Evolutionary conservation across 306 rosid species (phyloP).

Genomic region (Herpetospermum pedunculosum): DNA sequence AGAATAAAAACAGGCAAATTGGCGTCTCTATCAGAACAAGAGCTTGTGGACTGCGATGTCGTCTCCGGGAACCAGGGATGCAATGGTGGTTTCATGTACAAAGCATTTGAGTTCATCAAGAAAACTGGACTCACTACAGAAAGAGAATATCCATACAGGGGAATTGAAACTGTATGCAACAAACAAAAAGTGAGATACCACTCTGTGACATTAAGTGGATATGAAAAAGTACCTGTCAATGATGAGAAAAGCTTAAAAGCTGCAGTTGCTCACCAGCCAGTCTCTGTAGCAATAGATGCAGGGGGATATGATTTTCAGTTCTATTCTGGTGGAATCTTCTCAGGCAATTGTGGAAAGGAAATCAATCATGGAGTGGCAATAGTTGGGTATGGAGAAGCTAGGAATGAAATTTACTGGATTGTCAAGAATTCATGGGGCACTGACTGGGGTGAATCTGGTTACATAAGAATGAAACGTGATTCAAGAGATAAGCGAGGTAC

Average conservation of each 20-base stretch:
- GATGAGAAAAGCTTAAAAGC: constrained; percentile 37
- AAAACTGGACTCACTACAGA: constrained; percentile 28
- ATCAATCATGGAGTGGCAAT: constrained; percentile 58
- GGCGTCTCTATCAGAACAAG: constrained; percentile 51
- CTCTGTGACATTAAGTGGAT: constrained; percentile 29
- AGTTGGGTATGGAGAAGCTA: constrained; percentile 55
- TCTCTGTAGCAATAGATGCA: constrained; percentile 53
- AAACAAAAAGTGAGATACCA: constrained; percentile 7
- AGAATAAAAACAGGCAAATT: constrained; percentile 53
- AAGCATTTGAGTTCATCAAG: constrained; percentile 40
- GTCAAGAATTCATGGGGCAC: constrained; percentile 70
- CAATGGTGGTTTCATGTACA: constrained; percentile 52
- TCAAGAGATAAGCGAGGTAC: constrained; percentile 21
- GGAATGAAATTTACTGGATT: constrained; percentile 41
- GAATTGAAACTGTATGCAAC: constrained; percentile 25
- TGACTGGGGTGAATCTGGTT: constrained; percentile 73
- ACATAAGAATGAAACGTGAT: constrained; percentile 31
- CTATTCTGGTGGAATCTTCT: constrained; percentile 45
- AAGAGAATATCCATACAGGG: constrained; percentile 38
- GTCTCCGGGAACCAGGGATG: constrained; percentile 40
- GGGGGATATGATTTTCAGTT: constrained; percentile 36
- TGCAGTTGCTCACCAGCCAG: constrained; percentile 62
- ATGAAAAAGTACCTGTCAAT: constrained; percentile 36
- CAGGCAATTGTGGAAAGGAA: constrained; percentile 35
- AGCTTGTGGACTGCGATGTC: constrained; percentile 52